Percentiles rank a stretch among this genome's conserved stretches.
Evolutionary conservation across 805 yeast genomes (phyloP).

Genomic region (fission yeast (Schizosaccharomyces pombe)): ASM294v3 CU329670.1:1720001-1720500

Average conservation of each 20-base stretch:
- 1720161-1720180: conserved; percentile 41
- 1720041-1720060: conserved; percentile 50
- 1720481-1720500: conserved; percentile 26
- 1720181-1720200: conserved; percentile 22
- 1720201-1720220: conserved; percentile 21
- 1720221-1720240: conserved; percentile 8
- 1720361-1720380: conserved; percentile 55
- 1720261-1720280: conserved; percentile 14
- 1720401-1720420: conserved; percentile 42
- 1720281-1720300: conserved; percentile 34
- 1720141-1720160: conserved; percentile 51
- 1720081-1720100: conserved; percentile 64
- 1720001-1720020: conserved; percentile 31
- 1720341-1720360: conserved; percentile 63
- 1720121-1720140: conserved; percentile 45
- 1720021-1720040: conserved; percentile 32
- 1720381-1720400: conserved; percentile 29
- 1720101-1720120: conserved; percentile 36
- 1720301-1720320: conserved; percentile 36
- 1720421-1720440: conserved; percentile 36
- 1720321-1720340: conserved; percentile 46
- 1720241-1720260: conserved; percentile 16
- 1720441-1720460: conserved; percentile 30
- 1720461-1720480: conserved; percentile 21
- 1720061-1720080: conserved; percentile 81